A percentile compares a stretch with the other conserved stretches of the same genome.
Evolutionary conservation across 1,139 yeast species (phyloP).

Genomic region (Yamadazyma taylorii): DNA sequence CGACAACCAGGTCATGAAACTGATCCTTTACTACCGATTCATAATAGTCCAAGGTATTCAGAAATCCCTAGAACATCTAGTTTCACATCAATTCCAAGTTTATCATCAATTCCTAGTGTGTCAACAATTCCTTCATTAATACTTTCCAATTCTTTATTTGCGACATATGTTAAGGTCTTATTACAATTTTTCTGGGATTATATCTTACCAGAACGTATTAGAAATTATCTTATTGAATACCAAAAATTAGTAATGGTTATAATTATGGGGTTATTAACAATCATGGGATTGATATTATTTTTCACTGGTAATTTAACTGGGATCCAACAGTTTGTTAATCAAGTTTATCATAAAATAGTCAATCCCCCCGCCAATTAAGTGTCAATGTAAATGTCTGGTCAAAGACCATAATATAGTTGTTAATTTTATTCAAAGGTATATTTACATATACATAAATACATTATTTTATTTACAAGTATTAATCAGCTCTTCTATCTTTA

Average conservation of each 20-base stretch:
- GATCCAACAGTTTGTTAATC: slow-evolving; percentile 11
- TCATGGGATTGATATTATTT: slow-evolving; percentile 13
- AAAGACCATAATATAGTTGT: no score
- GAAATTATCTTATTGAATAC: slow-evolving; percentile 5
- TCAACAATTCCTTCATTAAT: not conserved
- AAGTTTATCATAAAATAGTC: no score
- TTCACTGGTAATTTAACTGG: slow-evolving; percentile 20
- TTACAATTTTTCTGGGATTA: slow-evolving; percentile 10
- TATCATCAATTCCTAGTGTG: not conserved
- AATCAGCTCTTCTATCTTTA: slow-evolving; percentile 68
- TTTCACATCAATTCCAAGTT: not conserved
- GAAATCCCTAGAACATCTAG: not conserved
- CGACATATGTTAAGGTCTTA: not conserved
- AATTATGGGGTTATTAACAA: slow-evolving; percentile 8
- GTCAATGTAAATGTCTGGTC: no score
- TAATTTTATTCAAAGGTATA: no score
- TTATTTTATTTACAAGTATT: slow-evolving; percentile 5
- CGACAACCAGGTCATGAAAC: slow-evolving; percentile 6
- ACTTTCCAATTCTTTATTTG: not conserved
- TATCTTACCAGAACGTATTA: slow-evolving; percentile 9
- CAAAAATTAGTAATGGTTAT: slow-evolving; percentile 8
- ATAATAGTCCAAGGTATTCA: slow-evolving; percentile 4
- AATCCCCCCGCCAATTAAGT: no score
- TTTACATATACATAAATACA: slow-evolving; percentile 21
- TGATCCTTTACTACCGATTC: slow-evolving; percentile 15